Evolutionary conservation across 2,329 filamentous ascomycete species (phyloP), one percentile per base, ranked within the genome.

Genomic region (Lithohypha guttulata): DNA sequence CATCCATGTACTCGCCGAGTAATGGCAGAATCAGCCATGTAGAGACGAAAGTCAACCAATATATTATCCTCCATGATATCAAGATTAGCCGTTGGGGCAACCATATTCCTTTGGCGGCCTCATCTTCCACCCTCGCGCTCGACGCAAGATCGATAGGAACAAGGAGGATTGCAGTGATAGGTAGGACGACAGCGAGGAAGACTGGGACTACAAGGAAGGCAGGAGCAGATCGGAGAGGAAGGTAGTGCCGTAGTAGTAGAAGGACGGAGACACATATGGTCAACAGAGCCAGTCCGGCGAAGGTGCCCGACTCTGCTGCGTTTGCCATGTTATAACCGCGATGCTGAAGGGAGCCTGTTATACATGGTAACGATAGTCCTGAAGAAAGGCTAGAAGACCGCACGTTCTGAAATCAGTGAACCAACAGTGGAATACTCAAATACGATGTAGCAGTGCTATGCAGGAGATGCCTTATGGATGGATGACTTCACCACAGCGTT

Each of bases 1-100:
- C 83, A 60, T 96, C 91, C 60, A 84, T 81, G 61, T 94, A 98
- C 61, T 96, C 89, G 59, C 81, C 91, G 41, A 98, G 76, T 35
- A 96, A 75, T 10, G 91, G 91, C 23, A 98, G 77, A 46, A 98
- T 85, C 45, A 86, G 89, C 91, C 91, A 98, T 41, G 89, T 96
- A 55, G 98, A 65, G 35, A 79, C 77, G 63, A 98, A 98, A 0
- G 89, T 96, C 40, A 98, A 69, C 91, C 91, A 98, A 64, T 98
- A 98, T 14, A 82, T 81, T 48, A 98, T 89, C 56, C 89, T 76
- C 91, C 91, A 98, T 42, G 81, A 81, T 17, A 95, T 84, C 54
- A 93, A 68, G 34, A 95, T 69, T 19, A 87, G 73, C 34, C 78
- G 68, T 49, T 81, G 70, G 4, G 84, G 81, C 22, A 98, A 72